Conservation (phyloP, 2,329 filamentous ascomycete genomes). For the Purpureocillium lavendulum region DNA sequence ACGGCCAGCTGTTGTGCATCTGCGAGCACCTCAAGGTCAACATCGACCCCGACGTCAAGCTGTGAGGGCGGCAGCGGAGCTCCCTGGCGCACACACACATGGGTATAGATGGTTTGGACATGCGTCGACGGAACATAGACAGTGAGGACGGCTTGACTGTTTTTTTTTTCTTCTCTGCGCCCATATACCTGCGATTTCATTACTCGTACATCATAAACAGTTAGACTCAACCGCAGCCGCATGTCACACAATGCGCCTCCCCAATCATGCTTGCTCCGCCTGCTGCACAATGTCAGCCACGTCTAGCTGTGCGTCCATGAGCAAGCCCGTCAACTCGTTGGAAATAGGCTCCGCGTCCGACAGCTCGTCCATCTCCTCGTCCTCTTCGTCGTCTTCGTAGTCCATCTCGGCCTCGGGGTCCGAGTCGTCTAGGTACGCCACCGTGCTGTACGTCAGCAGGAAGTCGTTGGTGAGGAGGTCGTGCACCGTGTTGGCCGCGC, state of each 20-base stretch:
- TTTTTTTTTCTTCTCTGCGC: too few species aligned
- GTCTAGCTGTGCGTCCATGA: conserved; percentile 14
- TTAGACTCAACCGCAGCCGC: background rate
- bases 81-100: too few species aligned
- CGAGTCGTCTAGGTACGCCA: conserved; percentile 11
- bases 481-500: conserved; percentile 14
- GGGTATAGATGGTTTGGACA: too few species aligned
- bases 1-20: conserved; percentile 43
- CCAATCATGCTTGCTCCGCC: background rate
- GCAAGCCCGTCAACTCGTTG: conserved; percentile 14
- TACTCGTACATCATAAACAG: background rate
- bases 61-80: conserved; percentile 9
- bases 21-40: conserved; percentile 61
- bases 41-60: conserved; percentile 36
- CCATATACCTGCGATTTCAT: background rate
- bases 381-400: conserved; percentile 16
- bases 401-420: conserved; percentile 18
- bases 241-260: background rate
- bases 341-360: conserved; percentile 15
- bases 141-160: too few species aligned
- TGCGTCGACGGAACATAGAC: too few species aligned
- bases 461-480: conserved; percentile 22
- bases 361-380: conserved; percentile 19
- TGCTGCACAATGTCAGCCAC: conserved; percentile 9
- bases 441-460: conserved; percentile 17